Conservation (phyloP, 306 rosid genomes). For the Sphenostylis stenocarpa region DNA sequence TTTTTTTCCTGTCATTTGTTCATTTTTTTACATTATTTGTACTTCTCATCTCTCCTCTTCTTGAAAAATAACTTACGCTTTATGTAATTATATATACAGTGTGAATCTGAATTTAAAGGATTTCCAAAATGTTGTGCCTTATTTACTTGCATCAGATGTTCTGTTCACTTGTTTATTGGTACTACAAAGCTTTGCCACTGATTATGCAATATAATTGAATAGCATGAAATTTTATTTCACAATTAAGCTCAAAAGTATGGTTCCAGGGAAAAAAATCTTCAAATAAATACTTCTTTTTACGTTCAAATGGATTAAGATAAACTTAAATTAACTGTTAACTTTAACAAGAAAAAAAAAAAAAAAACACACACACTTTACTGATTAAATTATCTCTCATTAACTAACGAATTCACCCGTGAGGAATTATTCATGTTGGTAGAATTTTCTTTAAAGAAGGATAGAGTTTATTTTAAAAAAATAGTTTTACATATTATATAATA, state of each 20-base stretch:
- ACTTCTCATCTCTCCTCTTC: background rate
- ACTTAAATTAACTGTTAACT: background rate
- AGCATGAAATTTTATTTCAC: background rate
- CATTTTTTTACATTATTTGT: constrained; percentile 18
- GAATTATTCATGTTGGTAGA: too few species aligned
- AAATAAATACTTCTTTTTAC: background rate
- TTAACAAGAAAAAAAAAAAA: too few species aligned
- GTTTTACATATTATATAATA: too few species aligned
- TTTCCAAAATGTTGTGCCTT: background rate
- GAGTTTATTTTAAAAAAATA: too few species aligned
- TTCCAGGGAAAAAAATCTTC: background rate
- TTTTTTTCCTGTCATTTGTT: constrained; percentile 20
- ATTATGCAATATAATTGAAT: background rate
- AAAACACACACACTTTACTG: too few species aligned
- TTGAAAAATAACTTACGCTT: constrained; percentile 18
- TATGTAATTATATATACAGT: constrained; percentile 29
- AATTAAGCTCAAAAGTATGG: background rate
- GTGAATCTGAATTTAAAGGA: background rate
- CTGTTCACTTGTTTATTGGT: constrained; percentile 4
- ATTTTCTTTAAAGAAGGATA: too few species aligned
- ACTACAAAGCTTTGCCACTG: background rate
- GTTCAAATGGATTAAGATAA: background rate
- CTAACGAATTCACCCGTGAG: too few species aligned
- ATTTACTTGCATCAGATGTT: background rate
- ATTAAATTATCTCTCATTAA: background rate